These are phyloP conservation scores for Chimonanthus salicifolius DNA, from an alignment of 164 flowering plant species.

Conservation along the genomic window DNA sequence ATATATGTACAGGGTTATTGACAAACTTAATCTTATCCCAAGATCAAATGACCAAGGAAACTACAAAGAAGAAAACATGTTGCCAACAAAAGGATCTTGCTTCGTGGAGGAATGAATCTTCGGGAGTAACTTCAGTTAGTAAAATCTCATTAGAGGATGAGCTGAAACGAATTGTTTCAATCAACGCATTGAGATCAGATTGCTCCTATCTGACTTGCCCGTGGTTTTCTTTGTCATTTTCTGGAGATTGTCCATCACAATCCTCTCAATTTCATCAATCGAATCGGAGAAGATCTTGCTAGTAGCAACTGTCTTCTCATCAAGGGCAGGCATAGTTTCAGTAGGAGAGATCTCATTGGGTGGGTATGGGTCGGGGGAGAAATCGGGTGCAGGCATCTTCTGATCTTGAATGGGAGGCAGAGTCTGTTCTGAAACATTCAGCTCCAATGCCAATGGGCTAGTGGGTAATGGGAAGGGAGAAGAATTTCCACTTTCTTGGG, in stretches of 20 bases:
- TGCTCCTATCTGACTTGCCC: slow-evolving; percentile 56
- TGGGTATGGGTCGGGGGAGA: slow-evolving; percentile 26
- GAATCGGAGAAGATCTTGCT: slow-evolving; percentile 59
- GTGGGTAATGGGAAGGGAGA: slow-evolving; percentile 9
- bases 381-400: not conserved
- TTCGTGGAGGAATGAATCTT: not conserved
- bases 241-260: slow-evolving; percentile 47
- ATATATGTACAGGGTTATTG: not conserved
- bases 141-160: slow-evolving; percentile 29
- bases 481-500: slow-evolving; percentile 1
- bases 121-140: not conserved
- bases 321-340: too few relatives aligned
- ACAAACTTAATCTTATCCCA: slow-evolving; percentile 7
- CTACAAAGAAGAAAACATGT: not conserved
- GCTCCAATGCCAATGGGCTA: slow-evolving; percentile 29
- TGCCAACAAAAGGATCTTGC: not conserved
- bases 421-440: slow-evolving; percentile 16
- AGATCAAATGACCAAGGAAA: not conserved
- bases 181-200: slow-evolving; percentile 75
- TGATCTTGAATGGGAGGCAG: not conserved
- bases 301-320: not conserved
- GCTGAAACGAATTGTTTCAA: slow-evolving; percentile 11
- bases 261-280: slow-evolving; percentile 59
- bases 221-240: slow-evolving; percentile 46
- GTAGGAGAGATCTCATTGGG: slow-evolving; percentile 35